phyloP scores from a whole-genome alignment of 768 basidiomycete genomes.

The Fibroporia radiculosa region DNA sequence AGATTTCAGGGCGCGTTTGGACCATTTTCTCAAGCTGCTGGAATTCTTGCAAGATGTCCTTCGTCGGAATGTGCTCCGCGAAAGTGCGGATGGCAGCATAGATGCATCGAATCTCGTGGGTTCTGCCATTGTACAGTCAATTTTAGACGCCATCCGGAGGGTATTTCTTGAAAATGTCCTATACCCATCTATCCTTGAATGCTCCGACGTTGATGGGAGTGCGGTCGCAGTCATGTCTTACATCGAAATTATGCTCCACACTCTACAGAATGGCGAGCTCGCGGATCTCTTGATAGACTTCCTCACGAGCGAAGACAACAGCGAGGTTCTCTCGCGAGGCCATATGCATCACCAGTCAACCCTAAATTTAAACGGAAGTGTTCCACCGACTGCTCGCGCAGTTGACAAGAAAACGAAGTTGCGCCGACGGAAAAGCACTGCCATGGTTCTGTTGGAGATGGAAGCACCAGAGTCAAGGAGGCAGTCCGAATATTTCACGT shows the following conservation, averaged over 20 bases:
- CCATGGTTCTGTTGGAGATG: conserved; percentile 85
- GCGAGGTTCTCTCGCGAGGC: conserved; percentile 46
- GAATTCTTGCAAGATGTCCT: conserved; percentile 91
- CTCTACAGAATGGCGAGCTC: conserved; percentile 60
- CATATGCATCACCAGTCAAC: conserved; percentile 33
- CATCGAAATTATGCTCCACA: conserved; percentile 81
- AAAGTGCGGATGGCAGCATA: conserved; percentile 30
- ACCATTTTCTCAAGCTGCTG: conserved; percentile 84
- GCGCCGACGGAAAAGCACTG: conserved; percentile 72
- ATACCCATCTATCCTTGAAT: conserved; percentile 89
- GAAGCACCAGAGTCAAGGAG: conserved; percentile 67
- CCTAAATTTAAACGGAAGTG: conserved; percentile 31
- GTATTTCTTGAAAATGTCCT: conserved; percentile 91
- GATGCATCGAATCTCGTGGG: conserved; percentile 66
- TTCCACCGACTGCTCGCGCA: conserved; percentile 23
- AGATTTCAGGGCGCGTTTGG: conserved; percentile 74
- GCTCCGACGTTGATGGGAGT: conserved; percentile 89
- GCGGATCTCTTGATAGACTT: conserved; percentile 69
- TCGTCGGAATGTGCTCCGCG: conserved; percentile 48
- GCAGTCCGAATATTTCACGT: conserved; percentile 77
- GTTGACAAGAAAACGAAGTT: conserved; percentile 38
- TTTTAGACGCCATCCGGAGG: conserved; percentile 72
- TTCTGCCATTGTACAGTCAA: conserved; percentile 73
- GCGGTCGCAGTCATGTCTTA: conserved; percentile 95
- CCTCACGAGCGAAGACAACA: conserved; percentile 77